Conservation (phyloP, 2,329 filamentous ascomycete genomes). For the Ceratocystis lukuohia region DNA sequence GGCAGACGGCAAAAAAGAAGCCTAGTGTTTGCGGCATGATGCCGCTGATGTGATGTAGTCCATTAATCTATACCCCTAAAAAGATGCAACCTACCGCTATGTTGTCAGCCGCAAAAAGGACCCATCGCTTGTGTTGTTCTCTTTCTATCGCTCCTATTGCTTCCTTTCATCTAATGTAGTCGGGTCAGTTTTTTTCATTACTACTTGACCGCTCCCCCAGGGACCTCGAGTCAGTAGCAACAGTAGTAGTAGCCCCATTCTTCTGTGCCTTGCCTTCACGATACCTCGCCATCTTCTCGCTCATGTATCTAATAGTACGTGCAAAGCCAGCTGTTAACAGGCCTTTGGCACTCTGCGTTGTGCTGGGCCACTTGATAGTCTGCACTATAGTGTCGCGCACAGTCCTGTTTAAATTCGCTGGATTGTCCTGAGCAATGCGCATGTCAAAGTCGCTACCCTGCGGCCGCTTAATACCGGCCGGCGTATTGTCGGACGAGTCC, state of each 20-base stretch:
- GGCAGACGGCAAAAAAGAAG: background rate
- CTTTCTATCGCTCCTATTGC: background rate
- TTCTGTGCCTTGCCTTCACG: constrained; percentile 31
- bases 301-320: constrained; percentile 60
- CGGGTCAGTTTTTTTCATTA: background rate
- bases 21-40: background rate
- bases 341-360: constrained; percentile 75
- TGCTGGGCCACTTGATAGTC: constrained; percentile 87
- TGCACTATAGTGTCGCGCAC: constrained; percentile 67
- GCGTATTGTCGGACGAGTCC: constrained; percentile 56
- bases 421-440: constrained; percentile 60
- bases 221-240: background rate
- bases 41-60: background rate
- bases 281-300: constrained; percentile 66
- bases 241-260: constrained; percentile 4
- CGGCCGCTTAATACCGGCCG: constrained; percentile 53
- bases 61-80: background rate
- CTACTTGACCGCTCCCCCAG: background rate
- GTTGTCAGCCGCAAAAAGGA: background rate
- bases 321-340: constrained; percentile 61
- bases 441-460: constrained; percentile 77
- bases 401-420: constrained; percentile 52
- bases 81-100: background rate
- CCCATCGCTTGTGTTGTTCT: background rate
- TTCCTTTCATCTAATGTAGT: background rate